Evolutionary conservation across 257 asterid species (phyloP).

Genomic region (Solanum appendiculatum): DNA sequence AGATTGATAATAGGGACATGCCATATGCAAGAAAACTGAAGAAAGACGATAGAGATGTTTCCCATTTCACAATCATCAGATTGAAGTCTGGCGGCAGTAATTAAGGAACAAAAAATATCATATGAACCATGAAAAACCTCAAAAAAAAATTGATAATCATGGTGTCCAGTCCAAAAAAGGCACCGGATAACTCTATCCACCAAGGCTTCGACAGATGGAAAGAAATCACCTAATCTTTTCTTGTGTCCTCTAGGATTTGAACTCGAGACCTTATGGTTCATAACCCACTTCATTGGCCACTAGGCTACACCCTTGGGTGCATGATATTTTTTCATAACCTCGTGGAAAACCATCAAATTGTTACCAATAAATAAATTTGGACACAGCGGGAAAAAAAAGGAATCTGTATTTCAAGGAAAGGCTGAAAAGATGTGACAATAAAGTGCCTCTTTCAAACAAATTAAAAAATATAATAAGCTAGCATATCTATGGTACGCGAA

Average conservation of each 20-base stretch:
- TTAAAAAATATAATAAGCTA: background rate
- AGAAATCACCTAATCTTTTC: background rate
- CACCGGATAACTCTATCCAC: background rate
- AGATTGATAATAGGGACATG: background rate
- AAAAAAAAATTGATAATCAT: background rate
- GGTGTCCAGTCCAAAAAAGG: background rate
- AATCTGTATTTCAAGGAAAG: background rate
- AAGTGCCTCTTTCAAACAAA: background rate
- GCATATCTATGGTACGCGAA: background rate
- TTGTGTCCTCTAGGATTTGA: background rate
- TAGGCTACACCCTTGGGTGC: background rate
- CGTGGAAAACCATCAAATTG: background rate
- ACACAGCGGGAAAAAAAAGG: background rate
- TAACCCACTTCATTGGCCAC: background rate
- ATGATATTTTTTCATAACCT: background rate
- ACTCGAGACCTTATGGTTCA: background rate
- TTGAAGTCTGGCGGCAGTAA: background rate
- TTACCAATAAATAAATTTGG: background rate
- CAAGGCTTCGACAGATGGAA: background rate
- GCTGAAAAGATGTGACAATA: background rate
- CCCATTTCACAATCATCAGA: background rate
- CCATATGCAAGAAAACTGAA: background rate
- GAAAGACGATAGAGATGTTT: background rate
- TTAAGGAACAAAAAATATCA: background rate
- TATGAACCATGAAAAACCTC: background rate